Conservation (phyloP, 2,329 filamentous ascomycete genomes). For the Fusarium compactum region DNA sequence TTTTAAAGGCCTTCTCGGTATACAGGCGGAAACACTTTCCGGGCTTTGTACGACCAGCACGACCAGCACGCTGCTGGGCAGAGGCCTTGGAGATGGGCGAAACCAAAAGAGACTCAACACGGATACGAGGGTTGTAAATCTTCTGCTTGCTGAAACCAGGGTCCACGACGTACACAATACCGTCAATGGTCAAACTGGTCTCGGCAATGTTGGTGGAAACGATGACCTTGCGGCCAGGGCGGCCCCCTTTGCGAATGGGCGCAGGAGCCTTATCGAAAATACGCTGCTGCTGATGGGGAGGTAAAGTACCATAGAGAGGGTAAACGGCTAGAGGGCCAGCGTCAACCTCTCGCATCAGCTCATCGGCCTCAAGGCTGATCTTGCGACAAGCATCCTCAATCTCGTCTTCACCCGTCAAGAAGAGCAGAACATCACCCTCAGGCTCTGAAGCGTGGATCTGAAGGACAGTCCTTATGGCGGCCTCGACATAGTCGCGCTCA, state of each 20-base stretch:
- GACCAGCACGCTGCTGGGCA: constrained; percentile 96
- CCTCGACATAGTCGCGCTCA: constrained; percentile 96
- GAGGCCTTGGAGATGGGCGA: constrained; percentile 98
- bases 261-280: constrained; percentile 93
- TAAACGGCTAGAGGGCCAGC: constrained; percentile 91
- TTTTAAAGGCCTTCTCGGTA: constrained; percentile 95
- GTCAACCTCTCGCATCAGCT: constrained; percentile 91
- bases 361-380: constrained; percentile 89
- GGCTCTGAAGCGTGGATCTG: constrained; percentile 95
- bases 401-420: constrained; percentile 97
- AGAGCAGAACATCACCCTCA: constrained; percentile 93
- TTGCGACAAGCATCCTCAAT: constrained; percentile 97
- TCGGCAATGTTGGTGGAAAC: constrained; percentile 98
- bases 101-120: constrained; percentile 96
- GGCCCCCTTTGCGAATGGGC: constrained; percentile 78
- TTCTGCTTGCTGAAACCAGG: constrained; percentile 99
- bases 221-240: constrained; percentile 92
- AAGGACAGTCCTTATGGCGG: constrained; percentile 90
- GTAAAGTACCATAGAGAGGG: constrained; percentile 92
- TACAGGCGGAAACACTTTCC: constrained; percentile 99
- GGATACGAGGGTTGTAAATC: constrained; percentile 96
- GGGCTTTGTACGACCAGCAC: constrained; percentile 97
- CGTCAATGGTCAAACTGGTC: constrained; percentile 96
- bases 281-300: constrained; percentile 90
- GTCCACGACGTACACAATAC: constrained; percentile 99